Evolutionary conservation across 805 yeast species (phyloP).

Genomic region (Kuraishia cidri): DNA sequence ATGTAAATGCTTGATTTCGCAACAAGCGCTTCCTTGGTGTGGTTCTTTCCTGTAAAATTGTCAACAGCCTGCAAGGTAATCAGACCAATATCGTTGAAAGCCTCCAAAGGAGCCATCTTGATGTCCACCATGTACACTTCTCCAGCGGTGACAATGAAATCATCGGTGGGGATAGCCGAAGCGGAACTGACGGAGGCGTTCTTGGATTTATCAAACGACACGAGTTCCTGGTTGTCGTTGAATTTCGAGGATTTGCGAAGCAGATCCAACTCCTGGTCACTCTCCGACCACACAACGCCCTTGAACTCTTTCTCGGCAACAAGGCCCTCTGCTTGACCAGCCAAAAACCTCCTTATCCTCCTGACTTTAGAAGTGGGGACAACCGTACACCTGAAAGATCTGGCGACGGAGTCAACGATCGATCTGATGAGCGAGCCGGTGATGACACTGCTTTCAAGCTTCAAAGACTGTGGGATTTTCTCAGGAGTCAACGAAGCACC

Average conservation of each 20-base stretch:
- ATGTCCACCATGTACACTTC: slow-evolving; percentile 85
- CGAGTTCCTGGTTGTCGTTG: slow-evolving; percentile 24
- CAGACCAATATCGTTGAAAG: slow-evolving; percentile 50
- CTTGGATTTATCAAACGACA: slow-evolving; percentile 26
- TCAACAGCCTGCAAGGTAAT: slow-evolving; percentile 63
- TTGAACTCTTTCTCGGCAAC: slow-evolving; percentile 90
- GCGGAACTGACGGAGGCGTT: slow-evolving; percentile 25
- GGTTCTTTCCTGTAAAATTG: slow-evolving; percentile 52
- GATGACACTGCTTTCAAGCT: slow-evolving; percentile 28
- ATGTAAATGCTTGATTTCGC: slow-evolving; percentile 67
- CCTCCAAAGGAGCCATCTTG: slow-evolving; percentile 60
- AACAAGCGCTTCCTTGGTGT: slow-evolving; percentile 38
- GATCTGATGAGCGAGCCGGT: slow-evolving; percentile 65
- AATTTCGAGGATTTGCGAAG: slow-evolving; percentile 30
- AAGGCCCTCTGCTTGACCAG: slow-evolving; percentile 91
- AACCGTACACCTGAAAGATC: slow-evolving; percentile 70
- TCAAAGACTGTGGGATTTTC: slow-evolving; percentile 51
- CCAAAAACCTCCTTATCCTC: slow-evolving; percentile 84
- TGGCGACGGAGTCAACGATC: slow-evolving; percentile 83
- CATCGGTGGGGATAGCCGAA: slow-evolving; percentile 69
- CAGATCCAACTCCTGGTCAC: slow-evolving; percentile 62
- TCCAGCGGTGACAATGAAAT: slow-evolving; percentile 65
- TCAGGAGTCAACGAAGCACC: slow-evolving; percentile 72
- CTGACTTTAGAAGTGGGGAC: slow-evolving; percentile 92
- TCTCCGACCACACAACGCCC: slow-evolving; percentile 85